Evolutionary conservation across 2,329 filamentous ascomycete species (phyloP).

Genomic region (Pleochaeta shiraiana): DNA sequence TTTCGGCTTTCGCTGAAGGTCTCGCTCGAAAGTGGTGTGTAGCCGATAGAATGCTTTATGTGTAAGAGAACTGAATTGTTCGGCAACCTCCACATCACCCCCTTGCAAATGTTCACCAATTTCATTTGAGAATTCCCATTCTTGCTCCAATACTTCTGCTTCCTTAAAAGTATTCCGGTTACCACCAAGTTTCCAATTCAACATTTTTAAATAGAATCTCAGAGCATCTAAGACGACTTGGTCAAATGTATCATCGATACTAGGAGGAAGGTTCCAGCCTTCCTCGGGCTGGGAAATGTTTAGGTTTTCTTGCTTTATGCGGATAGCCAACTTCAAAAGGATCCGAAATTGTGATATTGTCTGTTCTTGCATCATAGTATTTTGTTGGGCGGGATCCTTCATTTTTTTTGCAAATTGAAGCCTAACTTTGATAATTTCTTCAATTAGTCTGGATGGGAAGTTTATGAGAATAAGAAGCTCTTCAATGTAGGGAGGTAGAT

Average conservation of each 20-base stretch:
- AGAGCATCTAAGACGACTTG: slow-evolving; percentile 76
- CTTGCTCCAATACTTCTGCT: slow-evolving; percentile 87
- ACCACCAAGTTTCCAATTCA: slow-evolving; percentile 92
- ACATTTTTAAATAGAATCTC: slow-evolving; percentile 96
- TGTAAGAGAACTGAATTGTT: slow-evolving; percentile 89
- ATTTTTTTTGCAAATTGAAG: slow-evolving; percentile 85
- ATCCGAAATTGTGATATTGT: slow-evolving; percentile 97
- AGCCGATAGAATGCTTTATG: slow-evolving; percentile 80
- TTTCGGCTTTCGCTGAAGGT: slow-evolving; percentile 64
- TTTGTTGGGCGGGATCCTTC: slow-evolving; percentile 85
- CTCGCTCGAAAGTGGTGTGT: slow-evolving; percentile 77
- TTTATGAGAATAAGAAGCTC: slow-evolving; percentile 92
- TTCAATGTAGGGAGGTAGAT: slow-evolving; percentile 90
- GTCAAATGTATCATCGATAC: slow-evolving; percentile 94
- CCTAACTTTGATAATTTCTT: slow-evolving; percentile 87
- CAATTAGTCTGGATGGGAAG: slow-evolving; percentile 85
- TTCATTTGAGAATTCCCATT: slow-evolving; percentile 94
- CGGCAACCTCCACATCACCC: slow-evolving; percentile 89
- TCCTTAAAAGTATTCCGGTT: slow-evolving; percentile 99
- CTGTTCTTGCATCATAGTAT: slow-evolving; percentile 85
- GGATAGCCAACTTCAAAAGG: slow-evolving; percentile 70
- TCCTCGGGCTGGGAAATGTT: slow-evolving; percentile 67
- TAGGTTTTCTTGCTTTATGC: slow-evolving; percentile 78
- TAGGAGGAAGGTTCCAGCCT: slow-evolving; percentile 88
- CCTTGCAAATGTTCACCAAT: slow-evolving; percentile 81